phyloP scores from a whole-genome alignment of 306 rosid species.

The Inga leiocalycina region DNA sequence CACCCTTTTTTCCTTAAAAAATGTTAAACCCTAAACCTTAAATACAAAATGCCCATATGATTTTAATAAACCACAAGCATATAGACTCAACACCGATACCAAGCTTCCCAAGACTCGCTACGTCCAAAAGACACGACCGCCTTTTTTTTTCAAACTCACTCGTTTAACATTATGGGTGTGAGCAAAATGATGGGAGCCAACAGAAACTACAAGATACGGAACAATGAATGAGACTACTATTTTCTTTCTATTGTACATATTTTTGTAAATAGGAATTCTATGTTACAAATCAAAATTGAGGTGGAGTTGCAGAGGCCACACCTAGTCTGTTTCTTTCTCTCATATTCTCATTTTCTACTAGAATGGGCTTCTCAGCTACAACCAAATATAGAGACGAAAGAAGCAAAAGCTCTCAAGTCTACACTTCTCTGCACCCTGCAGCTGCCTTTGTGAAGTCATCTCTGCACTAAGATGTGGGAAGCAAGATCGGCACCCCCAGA shows the following conservation, averaged over 20 bases:
- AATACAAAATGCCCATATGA: background rate
- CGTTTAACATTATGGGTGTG: background rate
- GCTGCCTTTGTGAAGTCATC: conserved; percentile 45
- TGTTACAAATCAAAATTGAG: conserved; percentile 98
- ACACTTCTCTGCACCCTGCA: conserved; percentile 45
- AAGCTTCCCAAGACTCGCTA: background rate
- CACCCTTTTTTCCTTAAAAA: too few relatives aligned
- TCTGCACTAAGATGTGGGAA: conserved; percentile 45
- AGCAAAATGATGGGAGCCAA: conserved; percentile 1
- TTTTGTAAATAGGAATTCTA: conserved; percentile 35
- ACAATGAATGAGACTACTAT: conserved; percentile 51
- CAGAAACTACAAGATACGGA: conserved; percentile 30
- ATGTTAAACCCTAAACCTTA: background rate
- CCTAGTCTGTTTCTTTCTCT: conserved; percentile 67
- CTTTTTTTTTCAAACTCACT: background rate
- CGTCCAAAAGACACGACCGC: background rate
- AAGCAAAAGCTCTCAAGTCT: conserved; percentile 50
- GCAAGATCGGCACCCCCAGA: conserved; percentile 28
- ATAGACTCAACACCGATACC: background rate
- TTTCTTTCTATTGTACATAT: conserved; percentile 62
- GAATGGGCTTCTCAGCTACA: conserved; percentile 56
- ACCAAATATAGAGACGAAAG: conserved; percentile 52
- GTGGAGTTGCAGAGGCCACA: conserved; percentile 76
- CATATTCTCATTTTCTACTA: conserved; percentile 58
- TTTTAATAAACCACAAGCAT: background rate